Evolutionary conservation across 331 rosid genomes (phyloP).

Genomic region (Arachis monticola): DNA sequence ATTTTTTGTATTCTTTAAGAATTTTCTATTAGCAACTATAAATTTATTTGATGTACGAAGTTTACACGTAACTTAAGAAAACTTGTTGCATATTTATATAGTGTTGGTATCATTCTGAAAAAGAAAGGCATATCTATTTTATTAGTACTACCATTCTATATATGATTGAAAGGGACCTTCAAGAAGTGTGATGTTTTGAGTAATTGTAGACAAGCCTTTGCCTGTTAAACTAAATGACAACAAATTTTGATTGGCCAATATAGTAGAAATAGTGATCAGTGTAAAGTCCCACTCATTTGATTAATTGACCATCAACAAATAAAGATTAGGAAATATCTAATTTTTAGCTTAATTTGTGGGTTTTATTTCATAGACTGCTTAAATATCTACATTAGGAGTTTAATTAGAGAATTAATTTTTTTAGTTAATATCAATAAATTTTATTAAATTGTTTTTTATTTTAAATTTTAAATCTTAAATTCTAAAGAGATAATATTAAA

Average conservation of each 20-base stretch:
- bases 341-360: not conserved
- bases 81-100: not conserved
- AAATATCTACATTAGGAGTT: not conserved
- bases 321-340: not conserved
- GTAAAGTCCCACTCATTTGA: slow-evolving; percentile 27
- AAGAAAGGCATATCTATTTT: slow-evolving; percentile 4
- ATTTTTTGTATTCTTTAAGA: not conserved
- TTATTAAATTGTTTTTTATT: too few relatives aligned
- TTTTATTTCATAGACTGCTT: not conserved
- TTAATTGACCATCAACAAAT: slow-evolving; percentile 30
- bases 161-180: slow-evolving; percentile 32
- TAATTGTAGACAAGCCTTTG: slow-evolving; percentile 15
- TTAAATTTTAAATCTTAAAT: too few relatives aligned
- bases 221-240: slow-evolving; percentile 29
- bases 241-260: slow-evolving; percentile 33
- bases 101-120: slow-evolving; percentile 5
- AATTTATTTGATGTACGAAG: not conserved
- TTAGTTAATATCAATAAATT: too few relatives aligned
- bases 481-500: too few relatives aligned
- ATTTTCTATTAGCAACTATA: not conserved
- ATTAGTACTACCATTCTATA: not conserved
- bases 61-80: not conserved
- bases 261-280: slow-evolving; percentile 10
- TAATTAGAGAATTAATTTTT: too few relatives aligned
- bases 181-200: slow-evolving; percentile 28